These are phyloP conservation scores for Populus tomentosa DNA, from an alignment of 441 rosid species.

Conservation along the genomic window DNA sequence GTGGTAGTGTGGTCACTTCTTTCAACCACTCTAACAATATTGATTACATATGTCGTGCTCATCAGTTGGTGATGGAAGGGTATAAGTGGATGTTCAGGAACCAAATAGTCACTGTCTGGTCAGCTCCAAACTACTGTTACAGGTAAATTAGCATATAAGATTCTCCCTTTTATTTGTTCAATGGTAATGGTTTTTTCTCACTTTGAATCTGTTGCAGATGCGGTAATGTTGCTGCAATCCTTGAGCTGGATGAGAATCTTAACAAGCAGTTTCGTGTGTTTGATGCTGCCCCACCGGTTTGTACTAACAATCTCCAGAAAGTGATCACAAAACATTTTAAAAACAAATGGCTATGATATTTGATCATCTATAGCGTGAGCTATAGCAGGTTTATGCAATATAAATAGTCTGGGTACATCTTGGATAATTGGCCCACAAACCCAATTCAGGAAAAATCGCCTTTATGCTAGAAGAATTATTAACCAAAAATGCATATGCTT, in stretches of 20 bases:
- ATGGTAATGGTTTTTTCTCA: slow-evolving; percentile 16
- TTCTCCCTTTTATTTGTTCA: slow-evolving; percentile 7
- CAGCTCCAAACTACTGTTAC: slow-evolving; percentile 96
- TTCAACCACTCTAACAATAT: slow-evolving; percentile 76
- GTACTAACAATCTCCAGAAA: slow-evolving; percentile 15
- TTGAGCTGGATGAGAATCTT: slow-evolving; percentile 81
- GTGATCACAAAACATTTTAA: slow-evolving; percentile 25
- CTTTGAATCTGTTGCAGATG: slow-evolving; percentile 47
- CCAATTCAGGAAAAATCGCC: neutral
- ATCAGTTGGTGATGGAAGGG: slow-evolving; percentile 88
- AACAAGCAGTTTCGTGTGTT: slow-evolving; percentile 63
- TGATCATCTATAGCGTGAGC: slow-evolving; percentile 24
- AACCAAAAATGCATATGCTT: too few relatives aligned
- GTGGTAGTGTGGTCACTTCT: slow-evolving; percentile 72
- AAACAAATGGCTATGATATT: neutral
- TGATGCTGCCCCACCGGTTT: slow-evolving; percentile 83
- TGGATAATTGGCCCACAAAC: slow-evolving; percentile 40
- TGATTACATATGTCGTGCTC: slow-evolving; percentile 85
- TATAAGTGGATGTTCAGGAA: slow-evolving; percentile 88
- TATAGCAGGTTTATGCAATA: neutral
- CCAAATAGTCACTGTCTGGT: slow-evolving; percentile 94
- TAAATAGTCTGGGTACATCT: neutral
- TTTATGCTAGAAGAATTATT: slow-evolving; percentile 39
- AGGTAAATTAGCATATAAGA: slow-evolving; percentile 39
- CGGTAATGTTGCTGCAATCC: slow-evolving; percentile 79